Percentiles rank a stretch among this genome's conserved stretches.
These are phyloP conservation scores for Raffaelea ambrosiae DNA, from an alignment of 2,329 filamentous ascomycete species.

Conservation along the genomic window DNA sequence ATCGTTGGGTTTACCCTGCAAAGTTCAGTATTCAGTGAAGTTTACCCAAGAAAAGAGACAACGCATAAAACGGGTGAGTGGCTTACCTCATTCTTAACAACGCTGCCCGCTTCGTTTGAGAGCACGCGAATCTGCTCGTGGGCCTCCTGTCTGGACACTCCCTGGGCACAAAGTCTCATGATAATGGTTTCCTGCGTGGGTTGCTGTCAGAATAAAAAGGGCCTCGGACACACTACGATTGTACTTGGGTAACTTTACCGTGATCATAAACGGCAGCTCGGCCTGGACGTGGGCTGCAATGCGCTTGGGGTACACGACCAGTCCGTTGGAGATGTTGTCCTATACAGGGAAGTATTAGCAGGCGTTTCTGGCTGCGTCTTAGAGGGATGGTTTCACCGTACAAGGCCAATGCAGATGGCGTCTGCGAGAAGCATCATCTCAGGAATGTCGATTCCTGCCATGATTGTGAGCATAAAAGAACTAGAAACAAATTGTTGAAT, in stretches of 20 bases:
- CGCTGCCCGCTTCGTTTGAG: constrained; percentile 62
- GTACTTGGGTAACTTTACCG: no score
- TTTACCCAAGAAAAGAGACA: no score
- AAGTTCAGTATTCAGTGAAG: no score
- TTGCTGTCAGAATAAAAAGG: no score
- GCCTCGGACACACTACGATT: no score
- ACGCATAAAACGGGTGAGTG: no score
- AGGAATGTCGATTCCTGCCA: constrained; percentile 60
- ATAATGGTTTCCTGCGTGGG: constrained; percentile 56
- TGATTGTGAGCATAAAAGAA: constrained; percentile 58
- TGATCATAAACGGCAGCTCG: constrained; percentile 63
- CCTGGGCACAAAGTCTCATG: constrained; percentile 67
- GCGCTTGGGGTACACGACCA: constrained; percentile 67
- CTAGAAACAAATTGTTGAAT: no score
- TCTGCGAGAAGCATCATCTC: constrained; percentile 61
- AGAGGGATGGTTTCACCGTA: background rate
- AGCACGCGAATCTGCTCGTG: constrained; percentile 84
- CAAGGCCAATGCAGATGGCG: constrained; percentile 52
- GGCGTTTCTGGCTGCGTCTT: background rate
- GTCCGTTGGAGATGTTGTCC: constrained; percentile 58
- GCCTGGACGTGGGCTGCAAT: constrained; percentile 60
- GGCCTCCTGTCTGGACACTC: constrained; percentile 66
- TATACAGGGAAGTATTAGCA: constrained; percentile 21
- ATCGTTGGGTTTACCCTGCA: constrained; percentile 57
- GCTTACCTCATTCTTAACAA: constrained; percentile 36